phyloP scores from a whole-genome alignment of 1,139 yeast genomes.

The Yamadazyma trypodendri region DNA sequence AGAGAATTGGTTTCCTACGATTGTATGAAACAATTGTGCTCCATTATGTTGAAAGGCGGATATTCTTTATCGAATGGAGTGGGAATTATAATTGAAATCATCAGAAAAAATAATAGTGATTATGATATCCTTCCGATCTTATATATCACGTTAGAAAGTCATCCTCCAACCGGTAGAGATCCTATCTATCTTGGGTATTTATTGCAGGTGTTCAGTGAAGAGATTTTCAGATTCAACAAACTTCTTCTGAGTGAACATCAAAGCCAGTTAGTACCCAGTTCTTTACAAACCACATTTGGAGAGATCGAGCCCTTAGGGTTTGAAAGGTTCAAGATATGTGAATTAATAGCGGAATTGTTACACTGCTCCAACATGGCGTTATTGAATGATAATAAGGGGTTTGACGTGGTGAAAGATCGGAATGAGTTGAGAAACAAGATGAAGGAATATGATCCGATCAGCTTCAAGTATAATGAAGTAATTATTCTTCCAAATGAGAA shows the following conservation, averaged over 20 bases:
- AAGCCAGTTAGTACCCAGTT: slow-evolving; percentile 21
- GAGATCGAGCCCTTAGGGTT: slow-evolving; percentile 85
- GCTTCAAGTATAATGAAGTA: slow-evolving; percentile 49
- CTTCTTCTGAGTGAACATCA: slow-evolving; percentile 27
- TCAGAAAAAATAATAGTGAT: slow-evolving; percentile 93
- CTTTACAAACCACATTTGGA: slow-evolving; percentile 56
- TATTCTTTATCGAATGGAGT: slow-evolving; percentile 93
- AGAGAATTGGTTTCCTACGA: slow-evolving; percentile 79
- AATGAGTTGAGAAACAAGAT: slow-evolving; percentile 61
- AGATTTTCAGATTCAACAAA: slow-evolving; percentile 64
- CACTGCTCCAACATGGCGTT: slow-evolving; percentile 98
- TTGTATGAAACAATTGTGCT: slow-evolving; percentile 64
- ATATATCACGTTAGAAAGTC: slow-evolving; percentile 82
- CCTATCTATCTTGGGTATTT: slow-evolving; percentile 91
- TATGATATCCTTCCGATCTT: slow-evolving; percentile 89
- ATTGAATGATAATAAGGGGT: slow-evolving; percentile 83
- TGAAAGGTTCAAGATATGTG: slow-evolving; percentile 93
- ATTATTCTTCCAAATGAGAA: slow-evolving; percentile 33
- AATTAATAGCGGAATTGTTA: slow-evolving; percentile 86
- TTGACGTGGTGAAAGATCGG: slow-evolving; percentile 70
- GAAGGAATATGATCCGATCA: slow-evolving; percentile 47
- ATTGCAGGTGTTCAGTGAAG: slow-evolving; percentile 73
- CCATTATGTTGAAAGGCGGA: slow-evolving; percentile 89
- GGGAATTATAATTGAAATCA: slow-evolving; percentile 91
- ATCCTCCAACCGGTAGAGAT: slow-evolving; percentile 93